phyloP scores from a whole-genome alignment of 179 eudicot species.

The Pouteria campechiana region DNA sequence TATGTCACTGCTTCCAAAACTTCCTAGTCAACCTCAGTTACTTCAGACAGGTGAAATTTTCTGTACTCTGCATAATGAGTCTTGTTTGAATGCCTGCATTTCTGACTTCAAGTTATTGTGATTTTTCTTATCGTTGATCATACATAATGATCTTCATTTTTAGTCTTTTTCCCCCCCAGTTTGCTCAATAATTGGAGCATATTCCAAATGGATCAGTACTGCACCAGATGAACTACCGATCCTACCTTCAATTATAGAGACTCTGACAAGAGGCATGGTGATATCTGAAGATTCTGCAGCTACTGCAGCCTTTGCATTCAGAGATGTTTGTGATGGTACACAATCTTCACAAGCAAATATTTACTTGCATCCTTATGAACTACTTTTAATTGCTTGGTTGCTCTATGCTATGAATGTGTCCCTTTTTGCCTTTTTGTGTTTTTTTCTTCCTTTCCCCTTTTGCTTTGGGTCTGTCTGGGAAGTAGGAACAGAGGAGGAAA shows the following conservation, averaged over 20 bases:
- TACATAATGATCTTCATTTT: background rate
- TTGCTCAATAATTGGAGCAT: conserved; percentile 87
- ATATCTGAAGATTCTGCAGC: conserved; percentile 95
- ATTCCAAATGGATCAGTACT: conserved; percentile 94
- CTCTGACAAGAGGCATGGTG: conserved; percentile 95
- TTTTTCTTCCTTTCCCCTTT: too few species aligned
- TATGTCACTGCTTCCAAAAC: conserved; percentile 77
- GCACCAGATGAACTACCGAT: conserved; percentile 64
- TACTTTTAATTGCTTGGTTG: too few species aligned
- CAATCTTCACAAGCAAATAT: conserved; percentile 1
- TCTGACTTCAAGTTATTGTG: background rate
- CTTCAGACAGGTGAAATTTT: conserved; percentile 65
- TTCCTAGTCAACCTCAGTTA: conserved; percentile 89
- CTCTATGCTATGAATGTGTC: too few species aligned
- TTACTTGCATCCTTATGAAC: too few species aligned
- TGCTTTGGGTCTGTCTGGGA: too few species aligned
- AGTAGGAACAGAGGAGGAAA: too few species aligned
- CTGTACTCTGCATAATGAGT: background rate
- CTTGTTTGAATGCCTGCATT: background rate
- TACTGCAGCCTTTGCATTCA: conserved; percentile 89
- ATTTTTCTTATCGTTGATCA: background rate
- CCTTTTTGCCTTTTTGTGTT: too few species aligned
- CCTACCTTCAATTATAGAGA: conserved; percentile 77
- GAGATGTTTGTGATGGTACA: conserved; percentile 88
- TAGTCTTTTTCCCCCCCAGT: conserved; percentile 23